These are phyloP conservation scores for Tuber magnatum DNA, from an alignment of 495 filamentous ascomycete genomes.

Conservation along the genomic window DNA sequence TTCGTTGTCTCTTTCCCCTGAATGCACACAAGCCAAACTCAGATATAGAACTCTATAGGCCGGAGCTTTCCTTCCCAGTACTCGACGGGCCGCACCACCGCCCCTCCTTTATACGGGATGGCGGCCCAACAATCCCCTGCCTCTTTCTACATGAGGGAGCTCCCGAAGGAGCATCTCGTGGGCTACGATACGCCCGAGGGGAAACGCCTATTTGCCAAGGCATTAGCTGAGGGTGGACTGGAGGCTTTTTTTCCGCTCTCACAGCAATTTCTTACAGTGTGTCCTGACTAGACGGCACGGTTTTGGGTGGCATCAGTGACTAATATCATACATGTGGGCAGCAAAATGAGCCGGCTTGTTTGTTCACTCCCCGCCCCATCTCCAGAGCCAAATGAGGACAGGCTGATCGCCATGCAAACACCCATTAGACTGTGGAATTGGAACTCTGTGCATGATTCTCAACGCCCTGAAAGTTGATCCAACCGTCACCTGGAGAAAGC, in stretches of 20 bases:
- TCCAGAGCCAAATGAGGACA: neutral
- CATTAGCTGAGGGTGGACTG: constrained; percentile 29
- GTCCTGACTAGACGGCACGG: neutral
- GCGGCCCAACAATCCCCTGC: neutral
- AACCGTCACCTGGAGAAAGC: constrained; percentile 36
- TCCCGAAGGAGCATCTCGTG: constrained; percentile 33
- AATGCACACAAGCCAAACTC: neutral
- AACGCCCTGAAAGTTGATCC: constrained; percentile 40
- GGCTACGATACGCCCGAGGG: constrained; percentile 36
- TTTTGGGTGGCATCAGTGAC: neutral
- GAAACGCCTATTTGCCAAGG: constrained; percentile 34
- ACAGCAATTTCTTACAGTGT: constrained; percentile 39
- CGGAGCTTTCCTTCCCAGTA: neutral
- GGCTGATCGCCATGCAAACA: neutral
- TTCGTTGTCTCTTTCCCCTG: neutral
- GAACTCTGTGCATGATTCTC: constrained; percentile 40
- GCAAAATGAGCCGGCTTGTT: constrained; percentile 39
- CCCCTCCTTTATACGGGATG: neutral
- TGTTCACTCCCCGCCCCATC: constrained; percentile 8
- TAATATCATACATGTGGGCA: constrained; percentile 11
- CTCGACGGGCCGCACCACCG: neutral
- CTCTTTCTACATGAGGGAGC: constrained; percentile 40
- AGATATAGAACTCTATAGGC: neutral
- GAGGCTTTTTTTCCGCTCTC: constrained; percentile 40
- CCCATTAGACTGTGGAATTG: constrained; percentile 36